These are phyloP conservation scores for Alternaria dauci DNA, from an alignment of 2,329 filamentous ascomycete genomes.

Conservation along the genomic window DNA sequence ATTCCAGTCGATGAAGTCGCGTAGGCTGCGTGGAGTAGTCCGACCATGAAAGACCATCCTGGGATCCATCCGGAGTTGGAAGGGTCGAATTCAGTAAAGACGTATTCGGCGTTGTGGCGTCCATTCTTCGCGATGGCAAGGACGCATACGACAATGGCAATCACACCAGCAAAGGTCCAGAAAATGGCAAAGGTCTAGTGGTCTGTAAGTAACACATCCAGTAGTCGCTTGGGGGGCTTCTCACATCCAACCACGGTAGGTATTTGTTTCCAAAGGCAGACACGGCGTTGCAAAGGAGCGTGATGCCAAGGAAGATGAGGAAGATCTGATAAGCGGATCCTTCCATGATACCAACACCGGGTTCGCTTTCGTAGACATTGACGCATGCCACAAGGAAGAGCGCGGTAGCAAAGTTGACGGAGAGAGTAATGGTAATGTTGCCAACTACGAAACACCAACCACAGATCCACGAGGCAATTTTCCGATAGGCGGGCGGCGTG, in stretches of 20 bases:
- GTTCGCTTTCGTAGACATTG: slow-evolving; percentile 61
- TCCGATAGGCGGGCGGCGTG: slow-evolving; percentile 67
- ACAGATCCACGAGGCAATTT: slow-evolving; percentile 73
- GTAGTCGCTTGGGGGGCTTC: slow-evolving; percentile 46
- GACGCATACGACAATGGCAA: slow-evolving; percentile 69
- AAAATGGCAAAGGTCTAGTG: slow-evolving; percentile 73
- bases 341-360: slow-evolving; percentile 57
- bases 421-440: slow-evolving; percentile 82
- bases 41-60: slow-evolving; percentile 78
- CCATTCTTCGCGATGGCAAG: slow-evolving; percentile 74
- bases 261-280: slow-evolving; percentile 63
- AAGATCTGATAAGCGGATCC: slow-evolving; percentile 57
- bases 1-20: slow-evolving; percentile 80
- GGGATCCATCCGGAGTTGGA: slow-evolving; percentile 71
- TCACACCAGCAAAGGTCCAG: slow-evolving; percentile 76
- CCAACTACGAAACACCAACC: slow-evolving; percentile 81
- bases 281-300: slow-evolving; percentile 60
- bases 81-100: slow-evolving; percentile 73
- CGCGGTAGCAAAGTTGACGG: slow-evolving; percentile 78
- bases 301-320: slow-evolving; percentile 60
- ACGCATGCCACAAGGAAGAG: slow-evolving; percentile 64
- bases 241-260: slow-evolving; percentile 71
- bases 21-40: slow-evolving; percentile 75
- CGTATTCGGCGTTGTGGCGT: slow-evolving; percentile 67
- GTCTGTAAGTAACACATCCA: slow-evolving; percentile 31